Evolutionary conservation across 2,329 filamentous ascomycete species (phyloP).

Genomic region (Pseudocercospora crystallina): DNA sequence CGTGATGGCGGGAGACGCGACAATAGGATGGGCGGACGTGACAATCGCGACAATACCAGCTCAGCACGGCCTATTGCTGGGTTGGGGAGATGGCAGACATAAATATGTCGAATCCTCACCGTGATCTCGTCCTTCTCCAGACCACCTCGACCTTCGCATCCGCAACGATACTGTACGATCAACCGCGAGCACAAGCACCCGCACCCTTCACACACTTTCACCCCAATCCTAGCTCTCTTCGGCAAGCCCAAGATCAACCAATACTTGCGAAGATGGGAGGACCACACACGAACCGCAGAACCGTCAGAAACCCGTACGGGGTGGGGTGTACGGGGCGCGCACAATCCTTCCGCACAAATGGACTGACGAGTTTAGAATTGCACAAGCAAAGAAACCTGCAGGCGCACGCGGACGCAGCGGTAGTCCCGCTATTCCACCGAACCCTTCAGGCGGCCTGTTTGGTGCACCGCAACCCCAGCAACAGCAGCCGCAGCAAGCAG

Average conservation of each 20-base stretch:
- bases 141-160: too few relatives aligned
- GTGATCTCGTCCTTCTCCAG: too few relatives aligned
- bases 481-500: conserved; percentile 8
- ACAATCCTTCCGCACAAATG: too few relatives aligned
- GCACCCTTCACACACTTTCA: neutral
- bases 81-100: too few relatives aligned
- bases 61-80: neutral
- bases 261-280: too few relatives aligned
- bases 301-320: too few relatives aligned
- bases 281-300: too few relatives aligned
- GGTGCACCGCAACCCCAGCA: conserved; percentile 6
- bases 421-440: conserved; percentile 16
- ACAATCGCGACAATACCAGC: conserved; percentile 3
- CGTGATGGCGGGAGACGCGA: neutral
- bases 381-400: conserved; percentile 14
- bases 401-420: conserved; percentile 16
- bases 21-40: neutral
- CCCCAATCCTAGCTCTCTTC: neutral
- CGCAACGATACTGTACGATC: too few relatives aligned
- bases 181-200: too few relatives aligned
- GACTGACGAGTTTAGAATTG: conserved; percentile 19
- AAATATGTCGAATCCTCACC: too few relatives aligned
- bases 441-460: conserved; percentile 4
- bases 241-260: too few relatives aligned
- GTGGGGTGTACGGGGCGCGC: too few relatives aligned